Evolutionary conservation across 2,329 filamentous ascomycete genomes (phyloP), one percentile per base, ranked within the genome.

Genomic region (Colletotrichum abscissum): DNA sequence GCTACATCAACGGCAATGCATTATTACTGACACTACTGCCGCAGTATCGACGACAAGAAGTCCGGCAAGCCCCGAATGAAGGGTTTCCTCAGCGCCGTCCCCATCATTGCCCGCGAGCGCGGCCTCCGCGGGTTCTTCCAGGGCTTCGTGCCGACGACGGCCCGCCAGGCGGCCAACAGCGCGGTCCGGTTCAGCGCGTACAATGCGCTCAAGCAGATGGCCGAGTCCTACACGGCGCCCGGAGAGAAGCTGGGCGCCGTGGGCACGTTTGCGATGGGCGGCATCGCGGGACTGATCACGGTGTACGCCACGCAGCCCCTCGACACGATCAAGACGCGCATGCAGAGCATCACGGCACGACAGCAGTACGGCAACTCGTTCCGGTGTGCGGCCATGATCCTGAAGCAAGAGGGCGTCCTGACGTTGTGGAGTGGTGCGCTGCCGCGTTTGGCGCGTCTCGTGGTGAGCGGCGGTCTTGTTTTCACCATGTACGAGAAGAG

Each of bases 401-500:
- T 97, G 82, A 94, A 91, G 83, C 92, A 98, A 66, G 97, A 99
- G 84, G 96, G 97, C 2, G 69, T 98, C 14, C 81, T 96, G 54
- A 98, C 95, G 1, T 94, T 98, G 76, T 99, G 97, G 97, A 96
- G 94, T 77, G 97, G 97, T 30, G 96, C 97, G 26, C 80, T 98
- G 77, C 97, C 97, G 1, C 88, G 97, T 67, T 83, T 99, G 78
- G 96, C 92, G 28, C 88, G 97, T 70, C 82, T 99, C 77, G 93
- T 98, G 55, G 83, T 98, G 83, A 98, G 95, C 79, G 97, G 97
- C 69, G 97, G 97, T 22, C 98, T 99, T 79, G 97, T 99, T 54
- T 99, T 99, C 80, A 97, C 97, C 26, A 97, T 98, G 92, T 97
- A 98, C 82, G 96, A 98, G 86, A 98, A 98, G 89, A 94, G 93